Base-by-base conservation (phyloP, 129 eudicot genomes). In the Oenanthe sinensis region DNA sequence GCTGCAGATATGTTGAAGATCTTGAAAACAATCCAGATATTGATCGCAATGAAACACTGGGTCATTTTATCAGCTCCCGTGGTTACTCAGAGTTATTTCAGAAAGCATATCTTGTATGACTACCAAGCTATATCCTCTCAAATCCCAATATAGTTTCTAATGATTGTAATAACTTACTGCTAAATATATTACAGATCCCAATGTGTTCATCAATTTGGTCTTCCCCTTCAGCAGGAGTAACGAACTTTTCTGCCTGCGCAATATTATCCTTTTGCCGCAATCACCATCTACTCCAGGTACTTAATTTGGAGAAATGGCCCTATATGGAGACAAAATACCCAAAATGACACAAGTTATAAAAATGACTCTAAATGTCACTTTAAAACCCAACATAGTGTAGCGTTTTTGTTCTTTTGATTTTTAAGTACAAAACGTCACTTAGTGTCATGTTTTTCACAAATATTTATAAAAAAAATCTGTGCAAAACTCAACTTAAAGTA, bases 191-290 rank as follows among this genome's bases (percentile, higher is more conserved):
- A 43, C 83, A 92, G 99, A 75, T 90, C 60, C 97, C 99, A 10
- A 85, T 90, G 74, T 96, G 97, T 83, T 88, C 90, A 81, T 92
- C 97, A 39, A 90, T 96, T 71, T 96, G 99, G 99, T 90, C 97
- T 49, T 92, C 93, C 85, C 90, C 99, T 82, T 83, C 97, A 15
- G 93, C 90, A 54, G 96, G 88, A 77, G 97, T 96, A 67, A 79
- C 86, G 92, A 85, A 75, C 84, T 96, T 96, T 80, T 96, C 97
- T 77, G 99, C 99, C n/a, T 92, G 85, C 62, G 87, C 93, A 4
- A 77, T 92, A 52, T 89, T 96, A 44, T 92, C 97, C 44, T 96
- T 92, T 84, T 96, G 95, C 48, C 97, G 91, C 62, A 92, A 92
- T 81, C 97, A 96, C 70, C 95, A 92, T 87, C 87, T 92, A 65